These are phyloP conservation scores for Candida sojae DNA, from an alignment of 1,139 yeast genomes.

Conservation along the genomic window DNA sequence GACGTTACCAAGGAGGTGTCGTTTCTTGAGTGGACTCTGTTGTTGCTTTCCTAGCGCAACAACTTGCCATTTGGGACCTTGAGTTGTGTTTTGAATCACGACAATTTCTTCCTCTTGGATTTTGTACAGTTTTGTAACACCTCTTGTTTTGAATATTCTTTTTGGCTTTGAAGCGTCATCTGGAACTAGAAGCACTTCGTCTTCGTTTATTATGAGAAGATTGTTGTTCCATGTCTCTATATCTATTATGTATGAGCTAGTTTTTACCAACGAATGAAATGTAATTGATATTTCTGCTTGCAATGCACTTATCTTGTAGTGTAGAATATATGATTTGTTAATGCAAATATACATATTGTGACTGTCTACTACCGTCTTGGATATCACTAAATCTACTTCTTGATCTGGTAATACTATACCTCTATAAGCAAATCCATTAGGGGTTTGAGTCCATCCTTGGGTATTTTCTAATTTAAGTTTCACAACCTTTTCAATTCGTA, in stretches of 20 bases:
- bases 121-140: neutral
- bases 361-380: neutral
- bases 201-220: neutral
- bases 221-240: neutral
- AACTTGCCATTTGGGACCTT: conserved; percentile 1
- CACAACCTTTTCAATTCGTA: conserved; percentile 17
- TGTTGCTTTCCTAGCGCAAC: neutral
- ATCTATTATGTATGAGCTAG: neutral
- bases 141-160: neutral
- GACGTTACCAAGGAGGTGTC: conserved; percentile 6
- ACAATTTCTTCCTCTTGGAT: neutral
- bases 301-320: neutral
- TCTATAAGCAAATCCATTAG: neutral
- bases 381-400: neutral
- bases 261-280: neutral
- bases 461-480: conserved; percentile 1
- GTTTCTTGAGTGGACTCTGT: conserved; percentile 1
- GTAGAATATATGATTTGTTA: conserved; percentile 4
- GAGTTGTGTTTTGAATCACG: neutral
- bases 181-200: neutral
- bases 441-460: conserved; percentile 10
- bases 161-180: conserved; percentile 1
- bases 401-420: neutral
- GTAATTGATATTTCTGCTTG: neutral
- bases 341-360: conserved; percentile 5